Evolutionary conservation across 306 rosid species (phyloP).

Genomic region (Coriaria nepalensis): DNA sequence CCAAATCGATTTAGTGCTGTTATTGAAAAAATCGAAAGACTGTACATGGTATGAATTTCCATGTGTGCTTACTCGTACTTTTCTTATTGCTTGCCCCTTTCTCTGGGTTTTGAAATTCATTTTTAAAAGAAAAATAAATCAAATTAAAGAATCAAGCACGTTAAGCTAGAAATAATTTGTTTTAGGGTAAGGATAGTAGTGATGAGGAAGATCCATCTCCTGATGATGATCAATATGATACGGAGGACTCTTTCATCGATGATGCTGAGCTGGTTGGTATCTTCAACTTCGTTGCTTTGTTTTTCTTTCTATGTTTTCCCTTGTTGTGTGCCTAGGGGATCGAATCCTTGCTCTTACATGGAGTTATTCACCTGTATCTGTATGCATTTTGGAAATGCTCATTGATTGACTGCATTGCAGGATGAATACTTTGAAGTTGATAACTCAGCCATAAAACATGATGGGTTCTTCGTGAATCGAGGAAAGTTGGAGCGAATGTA

Average conservation of each 20-base stretch:
- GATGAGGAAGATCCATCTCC: slow-evolving; percentile 85
- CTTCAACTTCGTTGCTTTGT: slow-evolving; percentile 1
- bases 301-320: slow-evolving; percentile 13
- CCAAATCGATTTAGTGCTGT: slow-evolving; percentile 96
- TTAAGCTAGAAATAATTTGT: slow-evolving; percentile 12
- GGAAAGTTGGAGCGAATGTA: slow-evolving; percentile 85
- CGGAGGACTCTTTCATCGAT: slow-evolving; percentile 95
- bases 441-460: slow-evolving; percentile 80
- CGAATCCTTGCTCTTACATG: slow-evolving; percentile 5
- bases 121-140: not conserved
- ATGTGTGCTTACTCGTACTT: not conserved
- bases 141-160: too few species aligned
- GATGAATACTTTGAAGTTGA: slow-evolving; percentile 98
- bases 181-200: slow-evolving; percentile 90
- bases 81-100: not conserved
- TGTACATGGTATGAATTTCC: slow-evolving; percentile 51
- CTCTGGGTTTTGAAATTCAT: not conserved
- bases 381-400: slow-evolving; percentile 9
- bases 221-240: slow-evolving; percentile 95
- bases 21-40: slow-evolving; percentile 93
- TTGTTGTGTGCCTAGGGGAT: slow-evolving; percentile 12
- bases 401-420: slow-evolving; percentile 35
- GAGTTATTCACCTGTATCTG: slow-evolving; percentile 4
- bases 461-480: slow-evolving; percentile 89
- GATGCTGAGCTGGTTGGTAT: slow-evolving; percentile 90